phyloP scores from a whole-genome alignment of 179 eudicot species.

The Silene vulgaris region DNA sequence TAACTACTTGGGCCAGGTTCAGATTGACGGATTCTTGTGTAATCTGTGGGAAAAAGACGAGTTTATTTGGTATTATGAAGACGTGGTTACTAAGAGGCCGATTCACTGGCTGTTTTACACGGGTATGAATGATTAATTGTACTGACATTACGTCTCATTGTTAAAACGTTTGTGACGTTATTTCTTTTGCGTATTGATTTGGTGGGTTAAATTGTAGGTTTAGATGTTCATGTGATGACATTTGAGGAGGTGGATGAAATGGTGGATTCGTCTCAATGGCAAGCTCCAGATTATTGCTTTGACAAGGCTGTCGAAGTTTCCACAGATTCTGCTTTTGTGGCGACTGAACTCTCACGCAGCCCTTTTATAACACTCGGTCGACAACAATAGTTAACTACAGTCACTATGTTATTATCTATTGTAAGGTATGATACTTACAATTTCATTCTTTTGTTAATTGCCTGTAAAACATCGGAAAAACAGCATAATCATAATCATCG shows the following conservation, averaged over 20 bases:
- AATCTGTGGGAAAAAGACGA: constrained; percentile 67
- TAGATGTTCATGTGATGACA: constrained; percentile 50
- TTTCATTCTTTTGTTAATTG: too few species aligned
- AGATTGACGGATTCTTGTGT: constrained; percentile 52
- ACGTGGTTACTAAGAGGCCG: constrained; percentile 55
- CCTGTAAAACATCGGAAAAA: too few species aligned
- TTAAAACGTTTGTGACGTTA: background rate
- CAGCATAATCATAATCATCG: too few species aligned
- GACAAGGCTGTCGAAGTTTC: background rate
- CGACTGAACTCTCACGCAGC: background rate
- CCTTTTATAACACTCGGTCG: background rate
- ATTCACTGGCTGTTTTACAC: constrained; percentile 56
- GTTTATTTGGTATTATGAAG: constrained; percentile 68
- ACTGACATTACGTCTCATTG: background rate
- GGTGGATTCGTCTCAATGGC: constrained; percentile 56
- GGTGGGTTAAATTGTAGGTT: constrained; percentile 29
- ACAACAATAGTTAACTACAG: too few species aligned
- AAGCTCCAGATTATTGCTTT: constrained; percentile 61
- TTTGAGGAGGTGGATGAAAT: constrained; percentile 56
- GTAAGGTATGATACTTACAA: too few species aligned
- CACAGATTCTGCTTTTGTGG: background rate
- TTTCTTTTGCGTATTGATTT: background rate
- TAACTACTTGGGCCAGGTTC: constrained; percentile 40
- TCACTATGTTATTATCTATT: too few species aligned
- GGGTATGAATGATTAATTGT: constrained; percentile 26